Evolutionary conservation across 2,329 filamentous ascomycete genomes (phyloP).

Genomic region (Dothistroma septosporum): DNA sequence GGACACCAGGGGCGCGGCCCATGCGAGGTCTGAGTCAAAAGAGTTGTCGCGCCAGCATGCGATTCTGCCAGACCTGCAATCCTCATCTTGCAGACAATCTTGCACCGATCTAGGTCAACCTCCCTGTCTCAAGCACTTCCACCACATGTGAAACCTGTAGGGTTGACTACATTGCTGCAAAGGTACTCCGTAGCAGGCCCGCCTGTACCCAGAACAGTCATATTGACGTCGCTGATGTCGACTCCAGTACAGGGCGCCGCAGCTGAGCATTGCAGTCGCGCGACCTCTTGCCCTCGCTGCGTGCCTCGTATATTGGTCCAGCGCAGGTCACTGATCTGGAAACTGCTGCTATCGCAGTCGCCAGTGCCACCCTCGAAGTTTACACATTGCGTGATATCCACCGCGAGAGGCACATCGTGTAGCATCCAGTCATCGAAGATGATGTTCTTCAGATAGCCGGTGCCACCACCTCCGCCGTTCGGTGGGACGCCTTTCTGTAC

Average conservation of each 20-base stretch:
- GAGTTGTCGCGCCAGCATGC: no score
- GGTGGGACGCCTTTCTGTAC: conserved; percentile 47
- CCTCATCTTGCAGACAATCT: not conserved
- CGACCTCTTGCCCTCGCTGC: conserved; percentile 17
- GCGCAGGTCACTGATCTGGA: conserved; percentile 38
- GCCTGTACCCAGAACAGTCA: conserved; percentile 6
- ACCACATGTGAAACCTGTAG: conserved; percentile 14
- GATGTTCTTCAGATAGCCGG: conserved; percentile 43
- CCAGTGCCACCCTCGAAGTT: conserved; percentile 23
- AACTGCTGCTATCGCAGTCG: conserved; percentile 33
- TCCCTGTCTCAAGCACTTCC: not conserved
- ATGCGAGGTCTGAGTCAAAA: no score
- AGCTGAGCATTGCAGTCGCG: conserved; percentile 30
- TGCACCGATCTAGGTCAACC: no score
- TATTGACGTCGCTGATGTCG: conserved; percentile 10
- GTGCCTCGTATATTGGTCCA: conserved; percentile 33
- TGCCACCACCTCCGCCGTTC: conserved; percentile 56
- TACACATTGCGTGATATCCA: conserved; percentile 31
- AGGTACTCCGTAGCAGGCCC: conserved; percentile 4
- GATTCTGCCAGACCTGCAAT: not conserved
- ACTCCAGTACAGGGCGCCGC: conserved; percentile 28
- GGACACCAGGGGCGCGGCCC: no score
- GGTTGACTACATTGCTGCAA: conserved; percentile 15
- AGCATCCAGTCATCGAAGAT: conserved; percentile 34
- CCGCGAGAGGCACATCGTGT: conserved; percentile 19